Evolutionary conservation across 1,284 basidiomycete species (phyloP).

Genomic region (Porodaedalea pini): DNA sequence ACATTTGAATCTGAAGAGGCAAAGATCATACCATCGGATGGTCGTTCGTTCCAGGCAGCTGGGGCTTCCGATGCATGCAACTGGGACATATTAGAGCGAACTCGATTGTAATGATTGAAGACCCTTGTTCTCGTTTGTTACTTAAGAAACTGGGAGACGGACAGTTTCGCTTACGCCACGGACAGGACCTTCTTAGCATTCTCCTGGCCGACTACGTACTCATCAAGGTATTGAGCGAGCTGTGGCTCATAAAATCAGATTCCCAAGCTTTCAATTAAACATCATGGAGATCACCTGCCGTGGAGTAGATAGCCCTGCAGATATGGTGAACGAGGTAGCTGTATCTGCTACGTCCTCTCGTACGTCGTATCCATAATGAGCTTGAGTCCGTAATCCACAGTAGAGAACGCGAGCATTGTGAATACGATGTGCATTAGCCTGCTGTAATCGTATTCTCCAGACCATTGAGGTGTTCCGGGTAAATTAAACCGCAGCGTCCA

Average conservation of each 20-base stretch:
- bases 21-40: constrained; percentile 25
- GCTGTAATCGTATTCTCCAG: background rate
- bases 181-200: constrained; percentile 90
- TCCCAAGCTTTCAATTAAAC: background rate
- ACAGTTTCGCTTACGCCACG: constrained; percentile 64
- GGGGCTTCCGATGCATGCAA: constrained; percentile 41
- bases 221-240: constrained; percentile 84
- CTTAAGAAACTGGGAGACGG: constrained; percentile 22
- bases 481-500: too few relatives aligned
- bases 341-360: constrained; percentile 31
- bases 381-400: constrained; percentile 36
- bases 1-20: too few relatives aligned
- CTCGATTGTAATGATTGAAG: constrained; percentile 89
- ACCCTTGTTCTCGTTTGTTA: constrained; percentile 49
- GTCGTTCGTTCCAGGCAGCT: constrained; percentile 29
- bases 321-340: constrained; percentile 27
- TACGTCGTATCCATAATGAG: constrained; percentile 37
- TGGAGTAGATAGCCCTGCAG: constrained; percentile 59
- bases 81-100: constrained; percentile 59
- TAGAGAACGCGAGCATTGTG: background rate
- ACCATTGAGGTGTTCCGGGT: background rate
- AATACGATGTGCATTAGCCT: background rate
- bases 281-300: constrained; percentile 51
- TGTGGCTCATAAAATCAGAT: constrained; percentile 29
- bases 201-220: constrained; percentile 91